Base-by-base conservation (phyloP, 345 rosid species). In the Reutealis trisperma region DNA sequence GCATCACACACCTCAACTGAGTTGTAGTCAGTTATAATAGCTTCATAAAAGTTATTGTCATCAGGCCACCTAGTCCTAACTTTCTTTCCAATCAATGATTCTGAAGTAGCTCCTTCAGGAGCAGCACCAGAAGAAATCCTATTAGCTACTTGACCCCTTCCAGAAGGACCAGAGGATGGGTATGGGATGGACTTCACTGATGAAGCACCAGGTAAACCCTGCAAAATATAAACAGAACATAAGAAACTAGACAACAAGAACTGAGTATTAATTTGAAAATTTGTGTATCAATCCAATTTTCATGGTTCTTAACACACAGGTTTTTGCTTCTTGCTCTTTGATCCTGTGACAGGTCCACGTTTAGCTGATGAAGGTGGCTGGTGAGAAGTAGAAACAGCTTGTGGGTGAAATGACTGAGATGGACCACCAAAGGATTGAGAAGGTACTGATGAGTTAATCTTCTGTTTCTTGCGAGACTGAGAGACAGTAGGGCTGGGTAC, bases 31-130 rank as follows among this genome's bases (percentile, higher is more conserved):
- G 92, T 87, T 83, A 94, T 94, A 74, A 89, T 82, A 84, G 98
- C 98, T 80, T 92, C 95, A 77, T 94, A 92, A 75, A 94, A 94
- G 81, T 89, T 88, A 85, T 94, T 94, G 87, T 93, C 98, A 76
- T 93, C 97, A 55, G 98, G 98, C 98, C 98, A 93, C 76, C 88
- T 87, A 58, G 95, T 94, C 88, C 84, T 87, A 71, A 92, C 97
- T 87, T 84, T 86, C 85, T 76, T 89, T 73, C 97, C 97, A 73
- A 94, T 44, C 68, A 87, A 80, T 74, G 88, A 81, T 67, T 88
- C 87, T 73, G 82, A 81, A 12, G 83, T 78, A 69, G 81, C 83
- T 77, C 84, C 89, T 42, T 89, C 89, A 52, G 86, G 71, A 68
- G 84, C 76, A 59, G 71, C 63, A 78, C 88, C 88, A 21, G 90